Conservation (phyloP, 495 filamentous ascomycete genomes). For the Polyplosphaeria fusca region DNA sequence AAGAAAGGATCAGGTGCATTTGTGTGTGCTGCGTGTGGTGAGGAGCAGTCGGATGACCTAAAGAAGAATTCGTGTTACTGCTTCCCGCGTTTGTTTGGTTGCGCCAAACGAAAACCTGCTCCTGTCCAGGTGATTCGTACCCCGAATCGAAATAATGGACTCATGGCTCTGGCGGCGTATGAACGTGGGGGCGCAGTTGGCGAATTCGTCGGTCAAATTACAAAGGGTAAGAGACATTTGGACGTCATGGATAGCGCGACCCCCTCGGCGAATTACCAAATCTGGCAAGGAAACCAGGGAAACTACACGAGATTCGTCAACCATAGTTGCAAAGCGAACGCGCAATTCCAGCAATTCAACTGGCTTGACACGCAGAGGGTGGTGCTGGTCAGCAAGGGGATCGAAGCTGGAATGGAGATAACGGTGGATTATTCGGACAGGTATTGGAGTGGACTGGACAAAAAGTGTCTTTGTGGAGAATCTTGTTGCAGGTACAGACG, state of each 20-base stretch:
- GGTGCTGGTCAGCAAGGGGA: slow-evolving; percentile 44
- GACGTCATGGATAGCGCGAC: slow-evolving; percentile 44
- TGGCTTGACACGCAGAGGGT: slow-evolving; percentile 45
- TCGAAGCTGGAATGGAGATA: slow-evolving; percentile 42
- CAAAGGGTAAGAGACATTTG: slow-evolving; percentile 32
- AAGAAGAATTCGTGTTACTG: slow-evolving; percentile 29
- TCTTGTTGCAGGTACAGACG: slow-evolving; percentile 39
- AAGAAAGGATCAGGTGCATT: neutral
- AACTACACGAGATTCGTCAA: slow-evolving; percentile 43
- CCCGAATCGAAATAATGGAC: slow-evolving; percentile 33
- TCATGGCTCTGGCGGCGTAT: slow-evolving; percentile 33
- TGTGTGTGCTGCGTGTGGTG: slow-evolving; percentile 30
- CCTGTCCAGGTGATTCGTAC: neutral
- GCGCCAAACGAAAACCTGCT: neutral
- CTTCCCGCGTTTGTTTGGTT: slow-evolving; percentile 29
- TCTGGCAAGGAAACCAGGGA: slow-evolving; percentile 41
- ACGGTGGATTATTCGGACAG: slow-evolving; percentile 47
- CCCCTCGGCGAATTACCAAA: slow-evolving; percentile 35
- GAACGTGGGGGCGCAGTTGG: slow-evolving; percentile 35
- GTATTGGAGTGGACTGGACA: slow-evolving; percentile 45
- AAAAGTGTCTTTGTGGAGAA: slow-evolving; percentile 45
- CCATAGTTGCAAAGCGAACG: neutral
- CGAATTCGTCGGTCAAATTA: slow-evolving; percentile 40
- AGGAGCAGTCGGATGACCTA: slow-evolving; percentile 36
- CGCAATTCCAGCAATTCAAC: slow-evolving; percentile 42